Conservation (phyloP, 768 basidiomycete genomes). For the Podaxis pistillaris region DNA sequence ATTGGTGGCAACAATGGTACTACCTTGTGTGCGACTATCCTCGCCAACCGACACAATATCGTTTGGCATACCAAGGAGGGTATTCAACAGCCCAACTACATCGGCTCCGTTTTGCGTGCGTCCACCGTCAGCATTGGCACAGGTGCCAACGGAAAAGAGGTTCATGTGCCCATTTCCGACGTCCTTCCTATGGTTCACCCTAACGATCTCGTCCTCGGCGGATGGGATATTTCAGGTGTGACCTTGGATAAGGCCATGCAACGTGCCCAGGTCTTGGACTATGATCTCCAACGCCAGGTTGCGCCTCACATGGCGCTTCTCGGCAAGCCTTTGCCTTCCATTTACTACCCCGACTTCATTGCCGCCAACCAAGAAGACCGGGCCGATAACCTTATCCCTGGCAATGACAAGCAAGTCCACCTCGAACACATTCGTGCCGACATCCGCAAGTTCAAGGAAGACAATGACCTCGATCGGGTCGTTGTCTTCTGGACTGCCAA, state of each 20-base stretch:
- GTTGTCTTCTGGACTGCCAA: constrained; percentile 99
- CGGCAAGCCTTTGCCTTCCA: constrained; percentile 84
- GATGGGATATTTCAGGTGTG: constrained; percentile 96
- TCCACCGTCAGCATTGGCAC: constrained; percentile 91
- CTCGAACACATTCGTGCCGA: constrained; percentile 91
- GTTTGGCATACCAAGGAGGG: constrained; percentile 93
- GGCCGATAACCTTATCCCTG: constrained; percentile 90
- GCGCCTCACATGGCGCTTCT: constrained; percentile 79
- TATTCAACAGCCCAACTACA: constrained; percentile 93
- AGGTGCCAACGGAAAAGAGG: constrained; percentile 82
- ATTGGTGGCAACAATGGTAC: constrained; percentile 97
- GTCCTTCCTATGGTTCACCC: constrained; percentile 98
- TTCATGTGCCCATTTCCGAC: constrained; percentile 89
- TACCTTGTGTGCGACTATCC: constrained; percentile 89
- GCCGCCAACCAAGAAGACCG: constrained; percentile 89
- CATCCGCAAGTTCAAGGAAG: constrained; percentile 88
- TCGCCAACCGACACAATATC: constrained; percentile 95
- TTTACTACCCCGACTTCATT: constrained; percentile 98
- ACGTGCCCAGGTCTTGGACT: constrained; percentile 91
- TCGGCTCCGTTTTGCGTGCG: constrained; percentile 93
- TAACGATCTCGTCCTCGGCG: constrained; percentile 96
- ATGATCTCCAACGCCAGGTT: constrained; percentile 95
- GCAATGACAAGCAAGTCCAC: constrained; percentile 84
- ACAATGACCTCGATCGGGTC: constrained; percentile 83
- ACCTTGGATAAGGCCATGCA: constrained; percentile 90